A percentile compares a stretch with the other conserved stretches of the same genome.
These are phyloP conservation scores for Epichloe typhina DNA, from an alignment of 2,329 filamentous ascomycete species.

Conservation along the genomic window DNA sequence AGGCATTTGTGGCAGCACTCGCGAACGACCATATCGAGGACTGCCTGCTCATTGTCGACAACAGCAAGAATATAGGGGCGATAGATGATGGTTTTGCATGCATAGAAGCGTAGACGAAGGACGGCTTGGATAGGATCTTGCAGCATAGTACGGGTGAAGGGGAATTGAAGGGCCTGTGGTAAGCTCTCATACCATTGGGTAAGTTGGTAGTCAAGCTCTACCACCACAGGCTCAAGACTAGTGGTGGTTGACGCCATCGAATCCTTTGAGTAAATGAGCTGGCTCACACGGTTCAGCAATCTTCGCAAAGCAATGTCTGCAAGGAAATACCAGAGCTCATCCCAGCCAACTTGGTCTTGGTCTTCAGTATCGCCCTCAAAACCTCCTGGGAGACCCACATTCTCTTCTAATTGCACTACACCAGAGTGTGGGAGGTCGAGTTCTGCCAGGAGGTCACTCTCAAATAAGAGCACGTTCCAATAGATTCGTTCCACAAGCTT, in stretches of 20 bases:
- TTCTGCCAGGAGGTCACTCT: slow-evolving; percentile 68
- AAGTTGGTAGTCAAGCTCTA: slow-evolving; percentile 70
- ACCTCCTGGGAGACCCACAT: slow-evolving; percentile 62
- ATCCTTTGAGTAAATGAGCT: slow-evolving; percentile 66
- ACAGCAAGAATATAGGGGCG: slow-evolving; percentile 72
- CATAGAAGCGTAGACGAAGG: slow-evolving; percentile 66
- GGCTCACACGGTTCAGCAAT: slow-evolving; percentile 65
- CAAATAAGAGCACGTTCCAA: slow-evolving; percentile 72
- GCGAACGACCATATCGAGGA: slow-evolving; percentile 57
- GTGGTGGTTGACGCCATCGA: slow-evolving; percentile 58
- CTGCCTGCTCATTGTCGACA: slow-evolving; percentile 61
- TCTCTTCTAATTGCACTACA: slow-evolving; percentile 70
- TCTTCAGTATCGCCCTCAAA: slow-evolving; percentile 60
- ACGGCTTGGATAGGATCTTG: slow-evolving; percentile 69
- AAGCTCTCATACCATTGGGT: slow-evolving; percentile 77
- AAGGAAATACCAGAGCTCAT: slow-evolving; percentile 77
- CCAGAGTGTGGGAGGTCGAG: slow-evolving; percentile 72
- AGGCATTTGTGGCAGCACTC: slow-evolving; percentile 72
- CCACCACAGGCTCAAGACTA: slow-evolving; percentile 57
- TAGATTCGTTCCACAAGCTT: slow-evolving; percentile 68
- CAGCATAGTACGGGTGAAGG: slow-evolving; percentile 53
- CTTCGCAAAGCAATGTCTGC: slow-evolving; percentile 69
- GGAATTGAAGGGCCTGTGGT: slow-evolving; percentile 62
- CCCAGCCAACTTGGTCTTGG: slow-evolving; percentile 42
- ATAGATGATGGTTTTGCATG: slow-evolving; percentile 77